Evolutionary conservation across 1,284 basidiomycete species (phyloP).

Genomic region (Fomitopsis pinicola): DNA sequence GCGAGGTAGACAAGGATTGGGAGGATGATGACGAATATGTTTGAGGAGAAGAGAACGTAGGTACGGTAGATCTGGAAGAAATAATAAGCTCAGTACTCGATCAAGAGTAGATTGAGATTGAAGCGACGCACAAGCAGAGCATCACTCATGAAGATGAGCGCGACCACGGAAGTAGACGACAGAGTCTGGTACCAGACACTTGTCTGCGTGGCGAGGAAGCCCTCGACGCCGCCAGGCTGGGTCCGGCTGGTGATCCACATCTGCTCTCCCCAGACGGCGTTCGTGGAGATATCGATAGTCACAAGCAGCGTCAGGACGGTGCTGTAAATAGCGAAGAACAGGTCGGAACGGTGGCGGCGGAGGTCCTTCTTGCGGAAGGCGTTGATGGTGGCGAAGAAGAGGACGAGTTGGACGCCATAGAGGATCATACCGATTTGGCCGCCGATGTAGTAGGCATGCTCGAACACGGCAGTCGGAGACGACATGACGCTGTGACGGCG

Average conservation of each 20-base stretch:
- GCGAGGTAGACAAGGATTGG: conserved; percentile 17
- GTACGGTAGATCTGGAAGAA: conserved; percentile 17
- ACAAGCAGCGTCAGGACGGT: conserved; percentile 13
- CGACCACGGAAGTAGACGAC: conserved; percentile 12
- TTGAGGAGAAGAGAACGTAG: conserved; percentile 14
- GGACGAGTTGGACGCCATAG: neutral
- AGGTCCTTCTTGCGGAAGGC: neutral
- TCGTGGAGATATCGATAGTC: conserved; percentile 15
- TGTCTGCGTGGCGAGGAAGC: conserved; percentile 9
- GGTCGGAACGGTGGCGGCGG: neutral
- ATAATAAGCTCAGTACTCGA: too few species aligned
- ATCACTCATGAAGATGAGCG: conserved; percentile 12
- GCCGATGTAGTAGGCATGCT: neutral
- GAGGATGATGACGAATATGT: conserved; percentile 11
- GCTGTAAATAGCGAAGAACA: conserved; percentile 10
- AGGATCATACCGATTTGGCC: neutral
- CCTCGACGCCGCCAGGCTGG: conserved; percentile 10
- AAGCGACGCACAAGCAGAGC: conserved; percentile 10
- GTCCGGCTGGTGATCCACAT: conserved; percentile 13
- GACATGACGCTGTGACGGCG: neutral
- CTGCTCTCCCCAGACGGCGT: conserved; percentile 15
- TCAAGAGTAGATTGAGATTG: too few species aligned
- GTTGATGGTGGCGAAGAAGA: neutral
- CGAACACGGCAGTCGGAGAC: neutral
- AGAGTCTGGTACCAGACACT: conserved; percentile 16